Percentiles rank a stretch among this genome's conserved stretches.
Conservation (phyloP, 495 filamentous ascomycete species). For the Pyrenula massariospora region DNA sequence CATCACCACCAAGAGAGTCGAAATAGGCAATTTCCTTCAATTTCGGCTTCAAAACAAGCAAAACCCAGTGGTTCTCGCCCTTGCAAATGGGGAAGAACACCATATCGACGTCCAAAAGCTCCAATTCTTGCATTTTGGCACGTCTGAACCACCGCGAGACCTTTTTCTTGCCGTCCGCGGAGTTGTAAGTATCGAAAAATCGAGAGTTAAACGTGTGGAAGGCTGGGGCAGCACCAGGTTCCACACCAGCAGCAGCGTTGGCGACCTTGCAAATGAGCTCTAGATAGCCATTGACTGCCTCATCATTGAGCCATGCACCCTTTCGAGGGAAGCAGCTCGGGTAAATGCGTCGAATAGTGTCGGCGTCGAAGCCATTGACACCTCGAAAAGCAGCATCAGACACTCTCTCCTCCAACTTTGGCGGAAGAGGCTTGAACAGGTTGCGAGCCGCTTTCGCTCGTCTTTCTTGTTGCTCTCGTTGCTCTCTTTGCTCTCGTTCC, state of each 20-base stretch:
- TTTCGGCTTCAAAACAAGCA: slow-evolving; percentile 57
- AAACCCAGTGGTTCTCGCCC: slow-evolving; percentile 39
- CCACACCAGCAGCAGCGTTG: slow-evolving; percentile 35
- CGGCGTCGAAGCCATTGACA: slow-evolving; percentile 4
- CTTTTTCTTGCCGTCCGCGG: slow-evolving; percentile 33
- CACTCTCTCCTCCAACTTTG: slow-evolving; percentile 31
- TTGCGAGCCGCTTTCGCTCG: background rate
- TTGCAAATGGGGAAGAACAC: slow-evolving; percentile 53
- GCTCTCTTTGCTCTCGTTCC: background rate
- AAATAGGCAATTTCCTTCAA: slow-evolving; percentile 58
- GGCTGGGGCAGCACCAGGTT: slow-evolving; percentile 40
- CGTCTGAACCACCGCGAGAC: slow-evolving; percentile 42
- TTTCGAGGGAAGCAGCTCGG: slow-evolving; percentile 9
- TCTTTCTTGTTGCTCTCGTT: no score
- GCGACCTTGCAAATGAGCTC: slow-evolving; percentile 46
- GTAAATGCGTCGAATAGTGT: background rate
- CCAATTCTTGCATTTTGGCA: slow-evolving; percentile 40
- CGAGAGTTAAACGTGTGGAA: slow-evolving; percentile 61
- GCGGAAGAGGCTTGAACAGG: slow-evolving; percentile 30
- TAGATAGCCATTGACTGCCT: slow-evolving; percentile 63
- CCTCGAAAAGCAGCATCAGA: slow-evolving; percentile 15
- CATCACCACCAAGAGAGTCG: slow-evolving; percentile 49
- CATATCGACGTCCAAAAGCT: slow-evolving; percentile 43
- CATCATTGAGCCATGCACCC: slow-evolving; percentile 69
- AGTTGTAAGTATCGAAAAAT: slow-evolving; percentile 49